Base-by-base conservation (phyloP, 2,329 filamentous ascomycete genomes). In the Helminthosporium solani region DNA sequence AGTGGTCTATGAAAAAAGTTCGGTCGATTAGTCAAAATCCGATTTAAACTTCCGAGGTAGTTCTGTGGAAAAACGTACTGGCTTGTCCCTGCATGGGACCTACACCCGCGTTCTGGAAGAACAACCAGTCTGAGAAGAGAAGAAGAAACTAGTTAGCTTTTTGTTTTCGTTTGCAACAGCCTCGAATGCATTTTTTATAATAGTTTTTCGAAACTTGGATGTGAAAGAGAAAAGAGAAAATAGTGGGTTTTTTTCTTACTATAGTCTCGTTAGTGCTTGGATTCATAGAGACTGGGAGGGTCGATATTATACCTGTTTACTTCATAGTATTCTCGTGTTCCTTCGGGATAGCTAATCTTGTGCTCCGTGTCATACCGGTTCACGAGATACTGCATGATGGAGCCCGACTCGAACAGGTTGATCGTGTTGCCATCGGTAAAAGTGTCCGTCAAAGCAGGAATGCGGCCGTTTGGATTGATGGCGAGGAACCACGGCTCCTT, bases 391-490 rank as follows among this genome's bases (percentile, higher is more conserved):
- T 90, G 83, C 73, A 95, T 76, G 65, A 95, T 94, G 53, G 85
- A 82, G 46, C 88, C 90, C 53, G 83, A 88, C 72, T 96, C 90
- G 64, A 95, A 96, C 15, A 96, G 68, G 46, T 80, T 78, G 65
- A 95, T 89, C 27, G 76, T 75, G 67, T 86, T 75, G 57, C 88
- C 88, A 67, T 94, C 85, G 4, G 77, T 76, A 67, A 88, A 86
- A 6, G 78, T 61, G 71, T 96, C 90, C 7, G 88, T 94, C 40
- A 96, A 62, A 46, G 90, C 90, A 3, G 90, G 91, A 60, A 96
- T 95, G 56, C 90, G 87, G 54, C 90, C 90, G 68, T 96, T 96
- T 53, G 90, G 90, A 72, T 96, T 96, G 73, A 96, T 95, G 42
- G 85, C 84, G 21, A 95, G 80, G 73, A 92, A 96, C 89, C 88